Conservation (phyloP, 1,139 yeast species). For the Geotrichum australiense region DNA sequence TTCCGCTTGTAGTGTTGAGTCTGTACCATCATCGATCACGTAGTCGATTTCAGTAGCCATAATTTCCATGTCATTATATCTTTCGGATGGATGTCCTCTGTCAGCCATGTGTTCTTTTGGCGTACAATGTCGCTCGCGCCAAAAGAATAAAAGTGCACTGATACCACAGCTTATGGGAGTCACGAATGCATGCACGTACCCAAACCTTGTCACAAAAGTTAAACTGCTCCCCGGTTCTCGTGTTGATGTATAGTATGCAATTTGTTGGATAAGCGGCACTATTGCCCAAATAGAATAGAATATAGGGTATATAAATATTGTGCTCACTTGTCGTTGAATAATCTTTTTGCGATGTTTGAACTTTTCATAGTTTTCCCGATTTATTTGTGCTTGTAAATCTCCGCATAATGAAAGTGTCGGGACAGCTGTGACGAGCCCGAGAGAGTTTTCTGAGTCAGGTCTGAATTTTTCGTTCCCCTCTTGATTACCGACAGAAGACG, state of each 20-base stretch:
- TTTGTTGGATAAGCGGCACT: conserved; percentile 68
- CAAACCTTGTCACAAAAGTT: no score
- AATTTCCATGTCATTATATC: neutral
- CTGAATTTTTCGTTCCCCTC: neutral
- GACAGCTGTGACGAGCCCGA: no score
- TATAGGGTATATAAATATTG: conserved; percentile 76
- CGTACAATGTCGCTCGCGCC: no score
- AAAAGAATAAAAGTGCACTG: no score
- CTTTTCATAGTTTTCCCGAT: conserved; percentile 48
- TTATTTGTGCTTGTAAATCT: conserved; percentile 38
- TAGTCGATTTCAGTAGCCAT: conserved; percentile 13
- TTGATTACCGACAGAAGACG: neutral
- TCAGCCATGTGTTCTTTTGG: neutral
- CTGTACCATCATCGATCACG: conserved; percentile 1
- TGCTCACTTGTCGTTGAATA: conserved; percentile 71
- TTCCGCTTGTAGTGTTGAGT: neutral
- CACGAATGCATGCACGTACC: no score
- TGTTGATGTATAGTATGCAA: conserved; percentile 41
- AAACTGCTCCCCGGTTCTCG: no score
- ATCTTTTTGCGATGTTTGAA: conserved; percentile 55
- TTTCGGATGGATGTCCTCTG: neutral
- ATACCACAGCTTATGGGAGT: no score
- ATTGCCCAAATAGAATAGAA: conserved; percentile 77
- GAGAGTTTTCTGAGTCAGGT: neutral
- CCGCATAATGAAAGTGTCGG: conserved; percentile 31